Conservation (phyloP, 2,329 filamentous ascomycete species). For the Pestalotiopsis sp. region DNA sequence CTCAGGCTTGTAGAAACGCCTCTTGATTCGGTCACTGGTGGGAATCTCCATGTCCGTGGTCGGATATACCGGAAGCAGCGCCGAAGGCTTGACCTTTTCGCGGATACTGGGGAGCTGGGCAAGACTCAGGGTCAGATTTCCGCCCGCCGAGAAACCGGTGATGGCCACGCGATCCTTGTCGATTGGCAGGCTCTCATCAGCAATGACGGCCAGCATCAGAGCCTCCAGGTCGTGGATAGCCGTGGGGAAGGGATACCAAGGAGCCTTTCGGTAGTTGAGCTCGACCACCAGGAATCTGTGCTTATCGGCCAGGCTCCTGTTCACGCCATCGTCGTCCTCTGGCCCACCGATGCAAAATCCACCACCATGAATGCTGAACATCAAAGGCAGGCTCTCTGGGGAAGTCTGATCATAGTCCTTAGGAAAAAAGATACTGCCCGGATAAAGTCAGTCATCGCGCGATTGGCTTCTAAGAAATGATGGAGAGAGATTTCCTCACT, state of each 20-base stretch:
- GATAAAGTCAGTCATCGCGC: background rate
- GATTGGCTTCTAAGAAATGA: background rate
- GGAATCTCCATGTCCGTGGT: constrained; percentile 42
- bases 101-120: constrained; percentile 40
- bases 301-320: constrained; percentile 37
- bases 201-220: constrained; percentile 39
- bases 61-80: constrained; percentile 41
- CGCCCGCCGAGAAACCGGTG: constrained; percentile 49
- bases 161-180: constrained; percentile 41
- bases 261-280: constrained; percentile 47
- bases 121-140: constrained; percentile 41
- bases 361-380: constrained; percentile 48
- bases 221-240: constrained; percentile 43
- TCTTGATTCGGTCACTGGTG: constrained; percentile 29
- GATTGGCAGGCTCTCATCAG: constrained; percentile 42
- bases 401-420: constrained; percentile 28
- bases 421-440: constrained; percentile 37
- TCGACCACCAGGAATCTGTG: constrained; percentile 44
- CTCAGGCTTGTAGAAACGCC: constrained; percentile 38
- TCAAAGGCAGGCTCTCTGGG: constrained; percentile 34
- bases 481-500: constrained; percentile 23
- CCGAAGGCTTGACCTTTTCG: constrained; percentile 31
- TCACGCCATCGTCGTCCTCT: constrained; percentile 41
- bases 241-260: constrained; percentile 40
- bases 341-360: constrained; percentile 43